phyloP scores from a whole-genome alignment of 2,329 filamentous ascomycete species.

The Mariannaea elegans region DNA sequence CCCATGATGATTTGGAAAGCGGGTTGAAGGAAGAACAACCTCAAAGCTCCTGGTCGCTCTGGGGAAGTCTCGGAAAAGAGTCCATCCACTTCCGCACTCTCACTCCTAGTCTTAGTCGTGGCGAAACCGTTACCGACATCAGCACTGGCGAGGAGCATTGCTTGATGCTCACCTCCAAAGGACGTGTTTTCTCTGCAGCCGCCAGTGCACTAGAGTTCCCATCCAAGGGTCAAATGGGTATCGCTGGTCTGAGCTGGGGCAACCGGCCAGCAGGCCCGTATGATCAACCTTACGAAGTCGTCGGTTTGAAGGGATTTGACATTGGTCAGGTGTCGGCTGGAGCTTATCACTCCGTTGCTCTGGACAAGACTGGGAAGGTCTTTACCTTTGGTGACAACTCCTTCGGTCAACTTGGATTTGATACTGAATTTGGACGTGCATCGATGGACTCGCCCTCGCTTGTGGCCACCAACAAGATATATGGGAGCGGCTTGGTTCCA shows the following conservation, averaged over 20 bases:
- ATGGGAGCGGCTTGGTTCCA: slow-evolving; percentile 70
- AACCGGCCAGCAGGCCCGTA: slow-evolving; percentile 80
- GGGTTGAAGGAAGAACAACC: slow-evolving; percentile 70
- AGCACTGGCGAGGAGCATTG: slow-evolving; percentile 85
- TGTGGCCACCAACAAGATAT: slow-evolving; percentile 76
- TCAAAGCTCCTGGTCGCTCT: slow-evolving; percentile 76
- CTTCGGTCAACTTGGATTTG: slow-evolving; percentile 89
- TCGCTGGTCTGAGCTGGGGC: slow-evolving; percentile 83
- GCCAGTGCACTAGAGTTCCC: slow-evolving; percentile 83
- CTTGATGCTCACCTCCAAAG: slow-evolving; percentile 82
- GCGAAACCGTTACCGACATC: slow-evolving; percentile 79
- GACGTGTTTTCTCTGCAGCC: slow-evolving; percentile 89
- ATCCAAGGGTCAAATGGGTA: slow-evolving; percentile 83
- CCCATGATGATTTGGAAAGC: slow-evolving; percentile 73
- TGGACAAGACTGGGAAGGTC: slow-evolving; percentile 78
- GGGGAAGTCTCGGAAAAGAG: slow-evolving; percentile 53
- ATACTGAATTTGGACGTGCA: slow-evolving; percentile 68
- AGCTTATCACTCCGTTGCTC: slow-evolving; percentile 84
- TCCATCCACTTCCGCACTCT: slow-evolving; percentile 77
- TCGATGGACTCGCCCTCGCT: slow-evolving; percentile 75
- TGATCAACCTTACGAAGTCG: slow-evolving; percentile 84
- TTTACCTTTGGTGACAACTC: slow-evolving; percentile 94
- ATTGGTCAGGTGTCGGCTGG: slow-evolving; percentile 82
- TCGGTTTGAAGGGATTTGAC: slow-evolving; percentile 73
- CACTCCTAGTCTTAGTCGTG: slow-evolving; percentile 70